Conservation (phyloP, 257 asterid species). For the Striga asiatica region DNA sequence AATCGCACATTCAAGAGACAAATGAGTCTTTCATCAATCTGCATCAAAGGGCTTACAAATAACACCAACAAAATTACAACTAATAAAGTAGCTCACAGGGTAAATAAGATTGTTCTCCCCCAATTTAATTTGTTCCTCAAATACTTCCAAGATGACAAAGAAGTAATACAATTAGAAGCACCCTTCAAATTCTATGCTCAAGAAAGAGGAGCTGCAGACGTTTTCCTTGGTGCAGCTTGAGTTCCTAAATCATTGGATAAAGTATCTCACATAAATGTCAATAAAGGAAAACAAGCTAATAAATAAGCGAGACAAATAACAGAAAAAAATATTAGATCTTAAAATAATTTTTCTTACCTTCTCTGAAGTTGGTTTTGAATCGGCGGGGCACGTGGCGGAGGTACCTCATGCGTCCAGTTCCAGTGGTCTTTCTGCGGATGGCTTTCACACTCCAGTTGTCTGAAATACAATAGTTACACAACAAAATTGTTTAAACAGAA, state of each 20-base stretch:
- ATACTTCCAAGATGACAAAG: constrained; percentile 15
- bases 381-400: constrained; percentile 66
- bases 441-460: constrained; percentile 79
- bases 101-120: constrained; percentile 12
- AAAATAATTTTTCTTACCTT: constrained; percentile 35
- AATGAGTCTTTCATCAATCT: background rate
- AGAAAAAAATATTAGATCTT: background rate
- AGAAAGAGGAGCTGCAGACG: constrained; percentile 51
- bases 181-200: constrained; percentile 20
- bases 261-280: background rate
- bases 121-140: constrained; percentile 20
- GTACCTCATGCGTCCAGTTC: constrained; percentile 74
- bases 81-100: background rate
- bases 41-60: background rate
- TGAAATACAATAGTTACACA: constrained; percentile 8
- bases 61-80: background rate
- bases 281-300: background rate
- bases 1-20: too few relatives aligned
- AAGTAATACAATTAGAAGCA: constrained; percentile 18
- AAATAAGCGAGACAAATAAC: background rate
- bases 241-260: constrained; percentile 36
- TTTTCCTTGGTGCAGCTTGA: constrained; percentile 89
- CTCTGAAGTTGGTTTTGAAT: constrained; percentile 70
- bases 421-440: constrained; percentile 60
- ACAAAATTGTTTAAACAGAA: too few relatives aligned